Evolutionary conservation across 257 asterid genomes (phyloP).

Genomic region (Osmanthus fragrans): DNA sequence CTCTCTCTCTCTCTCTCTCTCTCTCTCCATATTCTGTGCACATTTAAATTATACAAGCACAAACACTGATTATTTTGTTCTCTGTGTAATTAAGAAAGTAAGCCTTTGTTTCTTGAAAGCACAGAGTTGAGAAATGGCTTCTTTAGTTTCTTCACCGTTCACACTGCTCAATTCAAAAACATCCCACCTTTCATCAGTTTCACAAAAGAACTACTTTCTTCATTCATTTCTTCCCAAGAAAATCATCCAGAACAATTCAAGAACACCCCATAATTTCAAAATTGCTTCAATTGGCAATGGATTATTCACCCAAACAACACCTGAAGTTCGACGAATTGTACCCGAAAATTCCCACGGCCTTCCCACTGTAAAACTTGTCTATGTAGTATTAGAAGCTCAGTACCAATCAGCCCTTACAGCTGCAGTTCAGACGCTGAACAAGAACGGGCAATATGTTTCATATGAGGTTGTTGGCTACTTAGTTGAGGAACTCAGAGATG

Average conservation of each 20-base stretch:
- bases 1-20: background rate
- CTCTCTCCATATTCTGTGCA: background rate
- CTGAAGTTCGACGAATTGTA: conserved; percentile 76
- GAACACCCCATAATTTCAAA: conserved; percentile 50
- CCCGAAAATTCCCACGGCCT: conserved; percentile 63
- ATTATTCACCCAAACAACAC: conserved; percentile 86
- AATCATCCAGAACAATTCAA: conserved; percentile 31
- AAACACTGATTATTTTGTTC: background rate
- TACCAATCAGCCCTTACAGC: conserved; percentile 91
- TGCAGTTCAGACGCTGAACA: conserved; percentile 79
- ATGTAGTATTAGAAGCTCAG: conserved; percentile 92
- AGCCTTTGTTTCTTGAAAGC: conserved; percentile 14
- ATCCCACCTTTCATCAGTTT: conserved; percentile 59
- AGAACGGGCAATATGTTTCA: conserved; percentile 48
- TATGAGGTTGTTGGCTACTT: conserved; percentile 89
- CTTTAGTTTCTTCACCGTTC: conserved; percentile 84
- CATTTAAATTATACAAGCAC: background rate
- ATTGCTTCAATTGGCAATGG: conserved; percentile 84
- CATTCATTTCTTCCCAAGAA: conserved; percentile 86
- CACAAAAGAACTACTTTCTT: conserved; percentile 72
- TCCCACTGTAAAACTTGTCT: conserved; percentile 76
- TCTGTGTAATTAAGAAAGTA: conserved; percentile 31
- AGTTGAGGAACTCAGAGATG: conserved; percentile 94
- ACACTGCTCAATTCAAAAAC: conserved; percentile 54
- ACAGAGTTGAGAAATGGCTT: conserved; percentile 60